phyloP scores from a whole-genome alignment of 129 eudicot genomes.

The Ambrosia trifida region DNA sequence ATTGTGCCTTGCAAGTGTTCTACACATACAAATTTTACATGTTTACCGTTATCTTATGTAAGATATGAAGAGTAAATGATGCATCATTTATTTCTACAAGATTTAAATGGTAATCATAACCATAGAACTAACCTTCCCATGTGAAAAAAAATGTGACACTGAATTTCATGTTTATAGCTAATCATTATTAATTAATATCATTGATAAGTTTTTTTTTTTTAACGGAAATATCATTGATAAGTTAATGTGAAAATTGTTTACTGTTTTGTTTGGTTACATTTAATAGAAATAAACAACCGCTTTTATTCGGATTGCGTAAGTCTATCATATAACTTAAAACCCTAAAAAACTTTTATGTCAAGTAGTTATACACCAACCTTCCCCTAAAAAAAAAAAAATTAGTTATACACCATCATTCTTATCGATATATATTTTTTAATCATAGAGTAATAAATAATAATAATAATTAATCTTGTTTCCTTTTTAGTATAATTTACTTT shows the following conservation, averaged over 20 bases:
- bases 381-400: too few relatives aligned
- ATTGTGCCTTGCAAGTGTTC: not conserved
- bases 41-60: not conserved
- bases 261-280: slow-evolving; percentile 16
- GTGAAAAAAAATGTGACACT: not conserved
- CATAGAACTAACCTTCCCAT: slow-evolving; percentile 20
- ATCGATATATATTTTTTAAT: too few relatives aligned
- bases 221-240: slow-evolving; percentile 2
- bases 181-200: slow-evolving; percentile 5
- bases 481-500: too few relatives aligned
- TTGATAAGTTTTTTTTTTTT: not conserved
- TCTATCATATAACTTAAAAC: not conserved
- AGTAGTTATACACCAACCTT: too few relatives aligned
- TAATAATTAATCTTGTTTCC: too few relatives aligned
- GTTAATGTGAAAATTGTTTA: slow-evolving; percentile 1
- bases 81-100: not conserved
- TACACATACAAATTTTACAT: not conserved
- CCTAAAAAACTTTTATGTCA: too few relatives aligned
- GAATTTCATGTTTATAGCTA: not conserved
- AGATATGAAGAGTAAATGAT: not conserved
- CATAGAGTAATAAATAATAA: too few relatives aligned
- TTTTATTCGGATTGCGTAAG: slow-evolving; percentile 25
- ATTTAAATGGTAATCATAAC: not conserved
- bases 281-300: slow-evolving; percentile 11
- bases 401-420: too few relatives aligned